phyloP scores from a whole-genome alignment of 2,329 filamentous ascomycete genomes.

The Arachnopeziza araneosa region DNA sequence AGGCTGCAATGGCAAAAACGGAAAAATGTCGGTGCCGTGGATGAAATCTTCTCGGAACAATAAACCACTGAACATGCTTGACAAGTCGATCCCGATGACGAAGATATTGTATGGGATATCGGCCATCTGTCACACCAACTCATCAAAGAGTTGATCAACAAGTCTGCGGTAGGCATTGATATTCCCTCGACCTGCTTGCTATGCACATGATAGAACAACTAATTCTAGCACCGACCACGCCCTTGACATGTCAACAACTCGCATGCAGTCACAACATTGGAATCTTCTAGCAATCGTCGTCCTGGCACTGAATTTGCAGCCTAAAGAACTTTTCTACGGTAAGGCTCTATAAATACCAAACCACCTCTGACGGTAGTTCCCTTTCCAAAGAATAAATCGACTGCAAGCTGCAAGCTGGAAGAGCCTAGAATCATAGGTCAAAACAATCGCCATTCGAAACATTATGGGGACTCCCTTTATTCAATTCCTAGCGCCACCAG shows the following conservation, averaged over 20 bases:
- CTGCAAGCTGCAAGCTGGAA: not conserved
- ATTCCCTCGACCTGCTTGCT: not conserved
- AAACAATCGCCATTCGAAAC: not conserved
- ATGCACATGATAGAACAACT: not conserved
- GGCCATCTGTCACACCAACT: not conserved
- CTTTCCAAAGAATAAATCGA: not conserved
- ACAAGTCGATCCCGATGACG: not conserved
- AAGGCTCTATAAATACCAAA: no score
- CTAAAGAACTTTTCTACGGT: no score
- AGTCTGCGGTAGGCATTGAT: not conserved
- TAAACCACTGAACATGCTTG: not conserved
- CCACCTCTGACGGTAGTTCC: no score
- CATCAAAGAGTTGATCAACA: not conserved
- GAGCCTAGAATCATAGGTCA: not conserved
- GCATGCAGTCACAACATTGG: conserved; percentile 5
- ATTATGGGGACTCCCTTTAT: conserved; percentile 29
- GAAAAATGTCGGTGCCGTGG: not conserved
- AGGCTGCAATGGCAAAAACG: not conserved
- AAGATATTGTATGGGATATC: not conserved
- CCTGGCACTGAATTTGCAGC: not conserved
- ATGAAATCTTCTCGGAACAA: not conserved
- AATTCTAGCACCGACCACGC: not conserved
- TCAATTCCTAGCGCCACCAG: conserved; percentile 35
- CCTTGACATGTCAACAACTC: not conserved
- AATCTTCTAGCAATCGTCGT: not conserved